Base-by-base conservation (phyloP, 2,329 filamentous ascomycete genomes). In the Epichloe gansuensis region DNA sequence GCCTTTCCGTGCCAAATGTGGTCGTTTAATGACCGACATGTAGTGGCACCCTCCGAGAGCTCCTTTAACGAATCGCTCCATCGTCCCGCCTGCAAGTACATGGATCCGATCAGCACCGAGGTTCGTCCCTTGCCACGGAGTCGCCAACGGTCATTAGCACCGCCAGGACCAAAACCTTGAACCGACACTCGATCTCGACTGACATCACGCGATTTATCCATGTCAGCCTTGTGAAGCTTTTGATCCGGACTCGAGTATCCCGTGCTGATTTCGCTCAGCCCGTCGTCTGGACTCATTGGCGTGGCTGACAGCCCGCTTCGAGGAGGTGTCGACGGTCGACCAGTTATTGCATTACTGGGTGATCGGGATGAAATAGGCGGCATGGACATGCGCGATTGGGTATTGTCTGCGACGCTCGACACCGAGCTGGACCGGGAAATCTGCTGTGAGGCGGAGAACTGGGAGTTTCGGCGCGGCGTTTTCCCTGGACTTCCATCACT, bases 1-100 rank as follows among this genome's bases (percentile, higher is more conserved):
- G 89, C 90, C 68, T 97, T 97, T 17, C 87, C 93, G 69, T 96
- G 89, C 91, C 93, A 98, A n/a, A 97, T 67, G 67, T 95, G 88
- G 67, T 98, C 93, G 60, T 89, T 90, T 53, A 87, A 78, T 39
- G 81, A 82, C 60, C 88, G 85, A 15, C 89, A 85, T 59, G 84
- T 81, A 9, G 79, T 78, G 2, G 87, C 89, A 51, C 85, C 88
- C 54, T 96, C 91, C 9, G 81, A 74, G 23, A 96, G 77, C 63
- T 95, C 88, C 64, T 81, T 85, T 45, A 97, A 67, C 7, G 91
- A 90, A 68, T 97, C 90, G 47, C 76, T 80, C 89, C 93, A 96
- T 56, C 89, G 81, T 27, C 93, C 93, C 50, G 89, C 86, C 66
- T 90, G 86, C 59, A 98, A 78, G 65, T 91, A 94, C 57, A 96